Conservation (phyloP, 257 asterid species). For the Ocimum tenuiflorum region DNA sequence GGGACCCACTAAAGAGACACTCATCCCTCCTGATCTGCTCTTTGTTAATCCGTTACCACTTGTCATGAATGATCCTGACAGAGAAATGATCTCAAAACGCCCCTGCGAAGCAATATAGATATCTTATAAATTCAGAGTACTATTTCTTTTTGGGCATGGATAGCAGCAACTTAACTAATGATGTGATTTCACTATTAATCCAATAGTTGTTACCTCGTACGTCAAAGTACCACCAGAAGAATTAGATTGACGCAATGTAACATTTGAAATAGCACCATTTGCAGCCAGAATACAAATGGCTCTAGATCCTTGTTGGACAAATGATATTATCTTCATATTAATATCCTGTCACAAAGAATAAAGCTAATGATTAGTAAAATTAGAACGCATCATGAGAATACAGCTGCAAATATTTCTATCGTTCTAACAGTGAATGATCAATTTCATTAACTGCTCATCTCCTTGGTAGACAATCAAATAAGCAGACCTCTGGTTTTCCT, state of each 20-base stretch:
- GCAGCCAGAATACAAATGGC: constrained; percentile 89
- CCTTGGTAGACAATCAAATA: background rate
- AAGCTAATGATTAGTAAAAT: background rate
- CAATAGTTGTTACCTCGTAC: constrained; percentile 52
- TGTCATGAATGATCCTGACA: constrained; percentile 71
- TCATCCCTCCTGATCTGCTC: constrained; percentile 89
- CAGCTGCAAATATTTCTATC: background rate
- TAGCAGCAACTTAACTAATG: no score
- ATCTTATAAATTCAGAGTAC: background rate
- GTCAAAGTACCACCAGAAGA: constrained; percentile 90
- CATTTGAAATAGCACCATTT: constrained; percentile 78
- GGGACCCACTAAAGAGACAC: constrained; percentile 80
- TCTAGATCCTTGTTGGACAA: constrained; percentile 80
- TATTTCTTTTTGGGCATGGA: background rate
- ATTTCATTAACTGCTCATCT: no score
- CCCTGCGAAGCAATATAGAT: constrained; percentile 43
- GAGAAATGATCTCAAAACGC: constrained; percentile 70
- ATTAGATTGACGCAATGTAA: constrained; percentile 76
- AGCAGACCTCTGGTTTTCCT: background rate
- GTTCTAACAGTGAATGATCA: background rate
- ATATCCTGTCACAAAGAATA: constrained; percentile 53
- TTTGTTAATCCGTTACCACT: constrained; percentile 66
- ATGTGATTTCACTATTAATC: no score
- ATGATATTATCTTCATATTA: constrained; percentile 69
- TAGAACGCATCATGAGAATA: background rate